phyloP scores from a whole-genome alignment of 2,329 filamentous ascomycete species.

The Paecilomyces dactylethromorphus region DNA sequence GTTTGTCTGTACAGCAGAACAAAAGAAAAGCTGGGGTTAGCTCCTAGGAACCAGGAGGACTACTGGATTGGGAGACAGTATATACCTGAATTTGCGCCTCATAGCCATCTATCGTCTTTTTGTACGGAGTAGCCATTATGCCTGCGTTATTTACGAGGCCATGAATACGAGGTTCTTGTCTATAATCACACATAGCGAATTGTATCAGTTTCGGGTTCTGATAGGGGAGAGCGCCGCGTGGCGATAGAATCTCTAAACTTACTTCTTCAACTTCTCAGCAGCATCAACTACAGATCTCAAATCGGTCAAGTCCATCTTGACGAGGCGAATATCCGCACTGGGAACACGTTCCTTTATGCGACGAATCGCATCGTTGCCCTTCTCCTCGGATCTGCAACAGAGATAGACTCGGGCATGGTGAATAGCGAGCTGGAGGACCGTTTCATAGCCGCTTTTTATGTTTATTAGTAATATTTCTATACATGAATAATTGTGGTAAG shows the following conservation, averaged over 20 bases:
- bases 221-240: background rate
- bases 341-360: background rate
- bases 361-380: background rate
- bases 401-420: background rate
- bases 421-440: background rate
- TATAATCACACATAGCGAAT: background rate
- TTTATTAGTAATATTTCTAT: background rate
- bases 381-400: background rate
- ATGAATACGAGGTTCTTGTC: slow-evolving; percentile 14
- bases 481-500: background rate
- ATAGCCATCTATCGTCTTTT: slow-evolving; percentile 26
- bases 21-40: too few species aligned
- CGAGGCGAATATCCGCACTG: background rate
- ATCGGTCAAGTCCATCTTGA: background rate
- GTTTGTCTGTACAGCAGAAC: slow-evolving; percentile 24
- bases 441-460: background rate
- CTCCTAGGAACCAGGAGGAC: too few species aligned
- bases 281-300: background rate
- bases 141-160: slow-evolving; percentile 15
- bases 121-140: slow-evolving; percentile 3
- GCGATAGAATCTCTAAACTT: background rate
- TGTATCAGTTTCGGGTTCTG: background rate
- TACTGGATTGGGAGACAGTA: background rate
- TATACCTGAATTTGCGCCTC: slow-evolving; percentile 31
- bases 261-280: background rate